phyloP scores from a whole-genome alignment of 345 rosid species.

The Punica granatum region DNA sequence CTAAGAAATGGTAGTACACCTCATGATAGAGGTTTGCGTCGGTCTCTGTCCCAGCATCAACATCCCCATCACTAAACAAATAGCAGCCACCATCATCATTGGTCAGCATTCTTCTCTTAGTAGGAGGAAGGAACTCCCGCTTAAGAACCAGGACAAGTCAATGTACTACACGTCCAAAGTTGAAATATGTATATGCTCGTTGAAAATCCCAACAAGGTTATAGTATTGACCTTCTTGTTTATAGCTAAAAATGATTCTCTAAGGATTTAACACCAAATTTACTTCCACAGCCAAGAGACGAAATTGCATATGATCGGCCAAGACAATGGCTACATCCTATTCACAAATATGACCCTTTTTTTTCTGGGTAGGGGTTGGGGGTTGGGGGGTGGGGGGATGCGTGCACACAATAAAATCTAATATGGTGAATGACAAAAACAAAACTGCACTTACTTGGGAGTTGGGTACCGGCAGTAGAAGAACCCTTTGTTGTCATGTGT shows the following conservation, averaged over 20 bases:
- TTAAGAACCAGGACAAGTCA: neutral
- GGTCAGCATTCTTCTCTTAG: neutral
- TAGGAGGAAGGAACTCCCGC: neutral
- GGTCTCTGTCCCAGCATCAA: constrained; percentile 96
- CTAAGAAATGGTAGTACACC: constrained; percentile 73
- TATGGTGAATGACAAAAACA: neutral
- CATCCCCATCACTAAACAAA: constrained; percentile 58
- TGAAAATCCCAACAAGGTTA: neutral
- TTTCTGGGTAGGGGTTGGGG: no score
- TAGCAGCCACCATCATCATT: neutral
- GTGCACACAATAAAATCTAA: neutral
- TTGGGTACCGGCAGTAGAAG: constrained; percentile 87
- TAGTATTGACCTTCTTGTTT: neutral
- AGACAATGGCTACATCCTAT: neutral
- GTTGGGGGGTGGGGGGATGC: no score
- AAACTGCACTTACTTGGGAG: constrained; percentile 52
- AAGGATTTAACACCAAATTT: neutral
- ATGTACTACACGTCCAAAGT: no score
- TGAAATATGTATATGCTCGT: neutral
- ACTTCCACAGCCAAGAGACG: neutral
- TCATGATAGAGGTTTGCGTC: constrained; percentile 73
- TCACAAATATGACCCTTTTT: no score
- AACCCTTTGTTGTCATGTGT: constrained; percentile 84
- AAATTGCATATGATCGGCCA: neutral
- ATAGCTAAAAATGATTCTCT: no score